phyloP scores from a whole-genome alignment of 1,139 yeast species.

The Lodderomyces elongisporus region DNA sequence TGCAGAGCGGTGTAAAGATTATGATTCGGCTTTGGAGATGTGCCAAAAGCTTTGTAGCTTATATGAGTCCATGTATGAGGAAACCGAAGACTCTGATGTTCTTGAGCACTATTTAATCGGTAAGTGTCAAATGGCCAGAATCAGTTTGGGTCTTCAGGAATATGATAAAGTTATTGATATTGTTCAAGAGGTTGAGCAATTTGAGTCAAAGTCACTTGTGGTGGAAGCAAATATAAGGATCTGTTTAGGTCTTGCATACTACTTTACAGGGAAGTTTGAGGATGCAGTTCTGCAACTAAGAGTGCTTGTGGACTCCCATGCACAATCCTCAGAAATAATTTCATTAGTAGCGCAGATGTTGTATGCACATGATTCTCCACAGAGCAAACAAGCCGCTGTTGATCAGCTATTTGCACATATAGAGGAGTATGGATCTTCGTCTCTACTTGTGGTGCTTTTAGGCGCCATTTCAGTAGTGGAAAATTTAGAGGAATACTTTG shows the following conservation, averaged over 20 bases:
- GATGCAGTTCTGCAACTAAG: constrained; percentile 65
- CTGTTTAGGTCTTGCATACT: constrained; percentile 65
- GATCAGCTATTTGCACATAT: constrained; percentile 65
- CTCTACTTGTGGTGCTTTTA: constrained; percentile 62
- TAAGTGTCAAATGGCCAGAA: constrained; percentile 67
- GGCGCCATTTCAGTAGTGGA: constrained; percentile 79
- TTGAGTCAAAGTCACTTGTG: constrained; percentile 5
- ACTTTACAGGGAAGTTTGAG: constrained; percentile 58
- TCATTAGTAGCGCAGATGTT: constrained; percentile 73
- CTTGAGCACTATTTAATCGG: constrained; percentile 52
- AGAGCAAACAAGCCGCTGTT: constrained; percentile 76
- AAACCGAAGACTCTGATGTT: constrained; percentile 43
- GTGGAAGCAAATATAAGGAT: constrained; percentile 55
- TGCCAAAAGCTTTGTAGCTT: constrained; percentile 44
- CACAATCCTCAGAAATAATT: constrained; percentile 56
- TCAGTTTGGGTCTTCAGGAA: constrained; percentile 54
- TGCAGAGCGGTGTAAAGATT: constrained; percentile 71
- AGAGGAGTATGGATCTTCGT: constrained; percentile 57
- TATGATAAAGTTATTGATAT: constrained; percentile 57
- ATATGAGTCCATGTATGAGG: constrained; percentile 58
- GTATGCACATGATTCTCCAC: constrained; percentile 65
- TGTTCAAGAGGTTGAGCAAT: constrained; percentile 34
- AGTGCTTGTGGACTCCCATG: constrained; percentile 43
- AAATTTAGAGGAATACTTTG: constrained; percentile 52
- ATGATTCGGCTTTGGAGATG: constrained; percentile 45